Base-by-base conservation (phyloP, 306 rosid species). In the Castanospermum australe region DNA sequence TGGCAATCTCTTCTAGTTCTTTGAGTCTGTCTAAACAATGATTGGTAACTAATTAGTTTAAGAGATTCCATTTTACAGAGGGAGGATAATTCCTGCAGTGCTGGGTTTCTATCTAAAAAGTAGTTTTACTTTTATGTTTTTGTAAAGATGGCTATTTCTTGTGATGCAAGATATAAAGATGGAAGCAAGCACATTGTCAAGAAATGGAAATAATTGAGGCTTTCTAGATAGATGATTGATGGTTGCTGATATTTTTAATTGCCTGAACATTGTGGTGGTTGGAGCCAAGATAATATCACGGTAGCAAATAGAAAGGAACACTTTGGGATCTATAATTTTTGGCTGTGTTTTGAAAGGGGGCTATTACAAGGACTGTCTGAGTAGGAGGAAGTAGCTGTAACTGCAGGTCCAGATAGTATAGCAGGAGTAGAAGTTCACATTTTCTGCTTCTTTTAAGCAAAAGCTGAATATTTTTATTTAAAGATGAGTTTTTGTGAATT, bases 171-270 rank as follows among this genome's bases (percentile, higher is more conserved):
- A 15, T 51, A 50, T 17, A 36, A 18, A 36, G 42, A 38, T 30
- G 72, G 73, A 12, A 15, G 45, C 12, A 45, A 4, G n/a, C 28
- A 18, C 13, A 4, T 60, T 15, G 3, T 71, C 20, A 4, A 20
- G 42, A 39, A 71, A 61, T 60, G 38, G 66, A 11, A 57, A 71
- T 79, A 69, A 5, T 61, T 8, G 38, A 35, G 59, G 42, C 72
- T 5, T 70, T 62, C 33, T 33, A 12, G 35, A 61, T 24, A 22
- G 62, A 10, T 25, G n/a, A 63, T 21, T 30, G 69, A 30, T 47
- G 35, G n/a, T 41, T 42, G 4, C 21, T 38, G 10, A 39, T 54
- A 42, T 39, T 73, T 52, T 39, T 38, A 10, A 12, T 22, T 17
- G 4, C n/a, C 20, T 50, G 50, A 17, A 8, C 21, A 17, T 22